These are phyloP conservation scores for Hortiboletus flavorubellus DNA, from an alignment of 768 basidiomycete species.

Conservation along the genomic window DNA sequence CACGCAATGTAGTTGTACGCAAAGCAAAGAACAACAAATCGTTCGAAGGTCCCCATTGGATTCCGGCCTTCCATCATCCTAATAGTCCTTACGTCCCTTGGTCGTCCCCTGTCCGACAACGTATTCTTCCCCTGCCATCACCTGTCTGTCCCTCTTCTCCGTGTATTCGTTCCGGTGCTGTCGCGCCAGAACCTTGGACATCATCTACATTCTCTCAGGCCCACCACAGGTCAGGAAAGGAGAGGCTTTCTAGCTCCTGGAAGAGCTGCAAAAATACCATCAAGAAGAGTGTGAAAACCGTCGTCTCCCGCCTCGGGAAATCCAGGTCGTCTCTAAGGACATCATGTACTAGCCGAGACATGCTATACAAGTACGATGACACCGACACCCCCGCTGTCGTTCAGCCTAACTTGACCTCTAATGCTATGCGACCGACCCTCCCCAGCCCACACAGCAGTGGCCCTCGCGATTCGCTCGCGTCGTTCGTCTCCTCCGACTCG, in stretches of 20 bases:
- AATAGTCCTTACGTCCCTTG: conserved; percentile 58
- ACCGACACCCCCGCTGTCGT: background rate
- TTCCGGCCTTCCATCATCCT: conserved; percentile 44
- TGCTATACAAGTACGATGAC: conserved; percentile 10
- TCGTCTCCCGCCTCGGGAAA: conserved; percentile 18
- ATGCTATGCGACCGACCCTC: conserved; percentile 3
- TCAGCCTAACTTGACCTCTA: background rate
- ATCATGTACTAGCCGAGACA: conserved; percentile 6
- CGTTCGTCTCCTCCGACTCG: conserved; percentile 35
- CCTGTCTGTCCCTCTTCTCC: conserved; percentile 35
- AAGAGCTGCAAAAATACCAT: conserved; percentile 33
- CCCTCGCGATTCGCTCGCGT: conserved; percentile 23
- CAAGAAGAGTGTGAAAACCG: conserved; percentile 22
- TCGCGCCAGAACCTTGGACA: conserved; percentile 41
- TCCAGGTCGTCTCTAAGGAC: conserved; percentile 14
- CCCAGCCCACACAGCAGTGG: conserved; percentile 11
- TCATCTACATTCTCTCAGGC: conserved; percentile 20
- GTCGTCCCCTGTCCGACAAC: conserved; percentile 41
- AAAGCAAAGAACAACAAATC: conserved; percentile 22
- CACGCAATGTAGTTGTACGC: conserved; percentile 5
- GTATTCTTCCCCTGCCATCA: conserved; percentile 40
- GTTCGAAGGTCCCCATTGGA: conserved; percentile 30
- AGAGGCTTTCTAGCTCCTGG: conserved; percentile 26
- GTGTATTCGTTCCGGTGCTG: conserved; percentile 37
- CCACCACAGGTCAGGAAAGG: conserved; percentile 19